These are phyloP conservation scores for Kodamaea hsintzibuensis DNA, from an alignment of 805 yeast genomes.

Conservation along the genomic window DNA sequence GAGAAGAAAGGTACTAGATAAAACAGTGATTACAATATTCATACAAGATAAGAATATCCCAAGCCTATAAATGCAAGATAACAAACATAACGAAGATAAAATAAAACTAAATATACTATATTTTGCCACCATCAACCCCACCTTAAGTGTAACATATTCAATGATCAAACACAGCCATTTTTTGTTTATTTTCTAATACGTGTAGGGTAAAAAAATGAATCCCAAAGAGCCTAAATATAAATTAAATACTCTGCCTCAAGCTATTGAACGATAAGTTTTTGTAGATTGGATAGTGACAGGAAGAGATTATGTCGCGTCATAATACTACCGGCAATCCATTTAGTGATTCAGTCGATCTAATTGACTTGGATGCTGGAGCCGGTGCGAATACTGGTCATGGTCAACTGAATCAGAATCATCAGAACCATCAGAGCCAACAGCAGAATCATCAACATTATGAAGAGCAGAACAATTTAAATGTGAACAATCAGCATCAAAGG, in stretches of 20 bases:
- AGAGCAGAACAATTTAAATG: not conserved
- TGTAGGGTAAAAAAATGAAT: constrained; percentile 1
- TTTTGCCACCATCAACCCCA: not conserved
- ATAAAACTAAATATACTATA: not conserved
- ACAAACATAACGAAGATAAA: too few species aligned
- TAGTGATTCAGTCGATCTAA: constrained; percentile 7
- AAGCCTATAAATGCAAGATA: too few species aligned
- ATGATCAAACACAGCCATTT: constrained; percentile 1
- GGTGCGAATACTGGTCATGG: constrained; percentile 1
- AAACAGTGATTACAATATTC: too few species aligned
- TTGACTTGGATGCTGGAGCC: constrained; percentile 6
- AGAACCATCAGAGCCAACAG: not conserved
- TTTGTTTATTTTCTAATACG: constrained; percentile 3
- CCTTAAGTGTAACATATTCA: not conserved
- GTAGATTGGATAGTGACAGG: not conserved
- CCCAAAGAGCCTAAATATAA: not conserved
- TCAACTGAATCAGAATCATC: not conserved
- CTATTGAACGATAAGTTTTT: not conserved
- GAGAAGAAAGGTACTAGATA: not conserved
- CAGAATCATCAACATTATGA: not conserved
- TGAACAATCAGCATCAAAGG: not conserved
- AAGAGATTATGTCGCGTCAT: constrained; percentile 3
- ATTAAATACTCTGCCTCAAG: not conserved
- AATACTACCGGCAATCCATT: constrained; percentile 12
- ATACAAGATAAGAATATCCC: too few species aligned